Percentiles rank a stretch among this genome's conserved stretches.
phyloP scores from a whole-genome alignment of 768 basidiomycete genomes.

The Paxillus involutus region DNA sequence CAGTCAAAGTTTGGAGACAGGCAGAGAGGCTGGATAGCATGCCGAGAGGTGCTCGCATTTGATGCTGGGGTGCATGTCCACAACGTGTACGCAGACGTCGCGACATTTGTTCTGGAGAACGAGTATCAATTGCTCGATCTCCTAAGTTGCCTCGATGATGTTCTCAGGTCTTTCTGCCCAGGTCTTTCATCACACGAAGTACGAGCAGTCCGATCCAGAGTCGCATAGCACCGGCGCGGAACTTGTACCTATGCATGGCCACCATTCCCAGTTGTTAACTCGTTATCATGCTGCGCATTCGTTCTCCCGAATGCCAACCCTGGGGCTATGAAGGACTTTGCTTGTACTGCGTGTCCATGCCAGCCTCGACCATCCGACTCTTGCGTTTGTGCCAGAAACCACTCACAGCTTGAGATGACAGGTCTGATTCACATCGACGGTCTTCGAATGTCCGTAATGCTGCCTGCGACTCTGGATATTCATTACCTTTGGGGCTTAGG shows the following conservation, averaged over 20 bases:
- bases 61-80: constrained; percentile 23
- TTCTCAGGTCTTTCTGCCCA: neutral
- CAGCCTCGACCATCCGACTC: neutral
- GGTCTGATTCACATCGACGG: neutral
- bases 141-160: neutral
- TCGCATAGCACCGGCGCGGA: too few relatives aligned
- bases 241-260: neutral
- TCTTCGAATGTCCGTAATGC: neutral
- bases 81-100: constrained; percentile 3
- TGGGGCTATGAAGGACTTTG: too few relatives aligned
- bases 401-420: neutral
- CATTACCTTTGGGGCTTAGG: neutral
- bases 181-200: neutral
- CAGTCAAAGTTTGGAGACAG: constrained; percentile 13
- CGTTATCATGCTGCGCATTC: neutral
- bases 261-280: neutral
- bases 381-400: neutral
- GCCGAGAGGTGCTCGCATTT: constrained; percentile 15
- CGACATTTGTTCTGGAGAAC: constrained; percentile 7
- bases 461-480: neutral
- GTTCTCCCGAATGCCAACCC: neutral
- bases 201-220: too few relatives aligned
- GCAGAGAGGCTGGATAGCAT: neutral
- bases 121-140: constrained; percentile 15
- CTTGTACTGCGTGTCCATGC: too few relatives aligned